Evolutionary conservation across 1,139 yeast species (phyloP), one percentile per base, ranked within the genome.

Genomic region (Yamadazyma kanchanaburiensis): DNA sequence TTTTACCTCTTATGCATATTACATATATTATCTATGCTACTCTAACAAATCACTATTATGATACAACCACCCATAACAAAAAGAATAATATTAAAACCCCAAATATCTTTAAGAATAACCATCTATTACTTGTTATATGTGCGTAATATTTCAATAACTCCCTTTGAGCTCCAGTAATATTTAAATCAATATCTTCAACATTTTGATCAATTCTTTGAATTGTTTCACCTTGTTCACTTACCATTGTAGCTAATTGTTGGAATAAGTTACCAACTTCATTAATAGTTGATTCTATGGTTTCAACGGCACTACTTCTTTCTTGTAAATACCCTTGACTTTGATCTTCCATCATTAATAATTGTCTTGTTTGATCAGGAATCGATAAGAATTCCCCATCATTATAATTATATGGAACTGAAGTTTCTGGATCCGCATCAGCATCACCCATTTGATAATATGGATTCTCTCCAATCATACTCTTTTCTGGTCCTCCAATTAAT

Each of bases 201-300:
- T 91, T 89, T 34, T 82, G 88, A 58, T 94, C 98, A 41, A 91
- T 91, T 50, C 97, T 70, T 55, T 91, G 98, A 35, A 91, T 91
- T 16, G 83, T 85, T 49, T 91, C 98, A 25, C 97, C 94, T 59
- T 91, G 99, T 56, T 94, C 98, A 39, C 87, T 89, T 9, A 91
- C 96, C 97, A 91, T 89, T 2, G 95, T 84, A 3, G 97, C 96
- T 47, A 91, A 70, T 58, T 91, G 98, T 46, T 86, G 94, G 61
- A 94, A 91, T 42, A 91, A 71, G 34, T 86, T 85, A 18, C 99
- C 99, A 25, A 91, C 95, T 57, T 91, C 98, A 50, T 89, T 94
- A 38, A 91, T 91, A 1, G 98, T 91, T 15, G 89, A 75, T 53
- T 91, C 99, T 31, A 91, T 91, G 2, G 96, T 87, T 53, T 91